These are phyloP conservation scores for Allium cepa DNA, from an alignment of 106 monocot species.

Conservation along the genomic window DNA sequence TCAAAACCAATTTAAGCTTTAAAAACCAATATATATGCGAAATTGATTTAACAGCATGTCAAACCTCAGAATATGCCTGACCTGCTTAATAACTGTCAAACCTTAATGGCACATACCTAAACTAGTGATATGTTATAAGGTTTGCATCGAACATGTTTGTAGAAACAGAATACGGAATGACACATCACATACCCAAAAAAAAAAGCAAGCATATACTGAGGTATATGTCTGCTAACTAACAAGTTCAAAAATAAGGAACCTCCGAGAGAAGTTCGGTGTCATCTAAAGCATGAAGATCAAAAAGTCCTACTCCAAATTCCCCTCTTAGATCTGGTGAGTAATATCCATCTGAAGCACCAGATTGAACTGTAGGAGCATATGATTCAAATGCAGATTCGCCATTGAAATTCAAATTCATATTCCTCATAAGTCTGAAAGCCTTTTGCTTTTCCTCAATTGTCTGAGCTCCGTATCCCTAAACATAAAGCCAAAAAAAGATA, in stretches of 20 bases:
- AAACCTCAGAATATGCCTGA: not conserved
- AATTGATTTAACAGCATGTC: too few relatives aligned
- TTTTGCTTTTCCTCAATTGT: constrained; percentile 81
- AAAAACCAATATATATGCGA: too few relatives aligned
- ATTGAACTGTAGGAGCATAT: constrained; percentile 39
- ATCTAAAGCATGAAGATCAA: constrained; percentile 84
- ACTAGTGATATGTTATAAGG: not conserved
- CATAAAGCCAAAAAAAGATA: not conserved
- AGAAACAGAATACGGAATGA: not conserved
- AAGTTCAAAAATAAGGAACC: constrained; percentile 18
- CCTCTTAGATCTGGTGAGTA: constrained; percentile 64
- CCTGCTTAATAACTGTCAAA: not conserved
- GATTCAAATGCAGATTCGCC: constrained; percentile 57
- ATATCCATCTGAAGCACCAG: constrained; percentile 32
- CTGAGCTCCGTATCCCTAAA: constrained; percentile 70
- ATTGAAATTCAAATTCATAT: constrained; percentile 78
- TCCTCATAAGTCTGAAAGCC: constrained; percentile 57
- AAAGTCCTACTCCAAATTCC: constrained; percentile 79
- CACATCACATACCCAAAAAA: not conserved
- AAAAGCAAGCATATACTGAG: too few relatives aligned
- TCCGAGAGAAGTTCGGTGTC: constrained; percentile 78
- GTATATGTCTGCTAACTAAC: too few relatives aligned
- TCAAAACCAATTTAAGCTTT: too few relatives aligned
- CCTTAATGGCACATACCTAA: not conserved
- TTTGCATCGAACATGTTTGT: not conserved